Base-by-base conservation (phyloP, 352 stramenopile species). In the Phytophthora palmivora region DNA sequence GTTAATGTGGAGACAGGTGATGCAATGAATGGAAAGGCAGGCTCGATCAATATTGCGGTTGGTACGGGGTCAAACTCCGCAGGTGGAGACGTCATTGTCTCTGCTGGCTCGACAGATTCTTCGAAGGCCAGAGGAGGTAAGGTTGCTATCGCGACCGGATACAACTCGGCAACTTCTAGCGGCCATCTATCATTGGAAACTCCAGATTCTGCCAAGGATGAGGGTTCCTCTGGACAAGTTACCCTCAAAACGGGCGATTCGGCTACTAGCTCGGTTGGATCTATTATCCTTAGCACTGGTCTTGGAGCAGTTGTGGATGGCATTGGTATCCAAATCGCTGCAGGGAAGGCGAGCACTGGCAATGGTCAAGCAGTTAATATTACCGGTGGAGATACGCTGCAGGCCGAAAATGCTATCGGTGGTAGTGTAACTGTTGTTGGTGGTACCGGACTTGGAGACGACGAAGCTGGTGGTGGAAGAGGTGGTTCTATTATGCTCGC, bases 201-300 rank as follows among this genome's bases (percentile, higher is more conserved):
- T 9, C 64, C 71, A 22, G 57, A 79, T 47, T 74, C 78, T 56
- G 72, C 63, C 10, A 54, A 61, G 24, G 53, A 62, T 41, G 72
- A 54, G 19, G 65, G 80, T 9, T 76, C 69, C 6, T 81, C 77
- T 41, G 79, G 79, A 28, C 28, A 63, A 42, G 30, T 85, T 18
- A 46, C 51, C 6, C 22, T 89, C 21, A 78, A 67, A 37, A 84
- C 77, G 26, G 77, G 77, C 9, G 56, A 75, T 38, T 74, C 79
- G 12, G 38, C 56, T 18, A 68, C 41, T 11, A 70, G 58, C 33
- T 61, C 39, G 3, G 70, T 68, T 33, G 84, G 84, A 21, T 70
- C 72, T 24, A 76, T 93, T 51, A 39, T 73, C 16, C 45, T 92
- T 28, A 70, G 69, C 16, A 82, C 71, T 48, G 84, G 84, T n/a